These are phyloP conservation scores for Colletotrichum sp. DNA, from an alignment of 2,329 filamentous ascomycete genomes.

Conservation along the genomic window DNA sequence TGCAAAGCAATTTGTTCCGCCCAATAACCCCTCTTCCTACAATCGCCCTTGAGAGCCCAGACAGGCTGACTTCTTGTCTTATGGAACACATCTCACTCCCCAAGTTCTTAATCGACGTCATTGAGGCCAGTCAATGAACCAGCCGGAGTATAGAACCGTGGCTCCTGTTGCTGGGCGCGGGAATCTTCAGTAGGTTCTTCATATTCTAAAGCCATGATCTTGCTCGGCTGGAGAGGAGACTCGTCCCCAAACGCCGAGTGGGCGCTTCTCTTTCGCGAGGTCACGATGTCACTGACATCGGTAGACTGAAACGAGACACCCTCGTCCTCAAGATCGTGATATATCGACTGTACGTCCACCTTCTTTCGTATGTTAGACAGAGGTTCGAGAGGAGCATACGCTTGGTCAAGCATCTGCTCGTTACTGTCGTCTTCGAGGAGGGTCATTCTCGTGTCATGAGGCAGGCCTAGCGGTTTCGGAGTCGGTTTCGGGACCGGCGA, in stretches of 20 bases:
- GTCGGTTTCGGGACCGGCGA: background rate
- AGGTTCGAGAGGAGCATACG: background rate
- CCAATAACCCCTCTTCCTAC: background rate
- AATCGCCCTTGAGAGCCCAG: background rate
- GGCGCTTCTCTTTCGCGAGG: background rate
- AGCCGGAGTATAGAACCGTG: background rate
- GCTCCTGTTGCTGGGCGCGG: background rate
- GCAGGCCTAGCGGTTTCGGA: background rate
- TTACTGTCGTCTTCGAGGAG: background rate
- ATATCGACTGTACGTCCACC: background rate
- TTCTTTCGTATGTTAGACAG: background rate
- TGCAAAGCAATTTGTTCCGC: background rate
- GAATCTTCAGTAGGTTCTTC: background rate
- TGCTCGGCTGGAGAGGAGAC: background rate
- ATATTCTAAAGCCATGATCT: background rate
- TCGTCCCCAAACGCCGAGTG: background rate
- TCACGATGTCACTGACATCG: background rate
- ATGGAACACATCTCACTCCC: background rate
- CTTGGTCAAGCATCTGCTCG: background rate
- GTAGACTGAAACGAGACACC: background rate
- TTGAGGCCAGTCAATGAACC: background rate
- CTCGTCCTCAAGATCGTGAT: background rate
- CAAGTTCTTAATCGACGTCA: background rate
- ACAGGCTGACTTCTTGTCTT: background rate
- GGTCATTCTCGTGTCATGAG: background rate